Conservation (phyloP, 2,329 filamentous ascomycete genomes). For the Talaromyces sp. region DNA sequence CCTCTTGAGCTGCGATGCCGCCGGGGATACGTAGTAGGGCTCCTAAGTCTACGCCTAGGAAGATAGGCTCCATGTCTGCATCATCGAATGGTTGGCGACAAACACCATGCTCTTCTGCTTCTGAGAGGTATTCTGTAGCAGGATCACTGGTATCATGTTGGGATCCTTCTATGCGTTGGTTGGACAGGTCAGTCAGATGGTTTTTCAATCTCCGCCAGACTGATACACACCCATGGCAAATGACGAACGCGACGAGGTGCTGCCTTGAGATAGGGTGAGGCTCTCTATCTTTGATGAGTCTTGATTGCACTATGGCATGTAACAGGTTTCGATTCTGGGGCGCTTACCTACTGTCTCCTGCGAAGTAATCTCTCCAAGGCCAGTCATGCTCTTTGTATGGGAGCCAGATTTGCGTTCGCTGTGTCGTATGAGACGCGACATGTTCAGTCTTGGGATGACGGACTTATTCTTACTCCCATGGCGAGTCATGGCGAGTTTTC, state of each 20-base stretch:
- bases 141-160: not conserved
- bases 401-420: not conserved
- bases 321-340: not conserved
- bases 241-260: not conserved
- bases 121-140: not conserved
- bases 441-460: slow-evolving; percentile 10
- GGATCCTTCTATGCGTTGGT: not conserved
- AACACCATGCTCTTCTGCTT: not conserved
- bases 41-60: slow-evolving; percentile 15
- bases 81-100: not conserved
- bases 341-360: not conserved
- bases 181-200: not conserved
- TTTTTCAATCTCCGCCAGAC: not conserved
- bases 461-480: not conserved
- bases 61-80: slow-evolving; percentile 1
- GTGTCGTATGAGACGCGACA: slow-evolving; percentile 6
- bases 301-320: not conserved
- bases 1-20: not conserved
- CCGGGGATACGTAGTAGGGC: slow-evolving; percentile 8
- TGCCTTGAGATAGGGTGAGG: not conserved
- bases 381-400: not conserved
- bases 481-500: not conserved
- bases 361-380: not conserved
- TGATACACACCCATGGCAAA: not conserved
- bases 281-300: not conserved